phyloP scores from a whole-genome alignment of 345 rosid genomes.

The Melaleuca quinquenervia region DNA sequence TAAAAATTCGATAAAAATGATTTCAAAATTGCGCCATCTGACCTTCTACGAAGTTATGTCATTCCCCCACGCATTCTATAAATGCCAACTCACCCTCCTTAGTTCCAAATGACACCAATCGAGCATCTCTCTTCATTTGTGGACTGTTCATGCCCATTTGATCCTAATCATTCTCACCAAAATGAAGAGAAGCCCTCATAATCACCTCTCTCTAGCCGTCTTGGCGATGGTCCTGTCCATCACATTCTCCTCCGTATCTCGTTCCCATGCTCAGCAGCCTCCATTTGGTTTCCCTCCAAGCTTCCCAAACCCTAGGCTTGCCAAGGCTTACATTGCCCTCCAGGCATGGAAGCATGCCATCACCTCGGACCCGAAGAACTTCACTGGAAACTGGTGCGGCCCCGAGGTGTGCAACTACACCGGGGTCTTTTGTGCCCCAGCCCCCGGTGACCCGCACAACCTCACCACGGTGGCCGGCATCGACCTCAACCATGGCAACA shows the following conservation, averaged over 20 bases:
- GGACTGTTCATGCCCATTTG: background rate
- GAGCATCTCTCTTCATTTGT: background rate
- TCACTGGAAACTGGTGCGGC: constrained; percentile 68
- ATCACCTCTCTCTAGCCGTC: constrained; percentile 1
- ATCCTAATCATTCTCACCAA: background rate
- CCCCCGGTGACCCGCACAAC: constrained; percentile 37
- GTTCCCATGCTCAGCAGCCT: background rate
- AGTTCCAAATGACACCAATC: background rate
- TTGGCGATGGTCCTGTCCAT: constrained; percentile 1
- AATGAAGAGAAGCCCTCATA: constrained; percentile 8
- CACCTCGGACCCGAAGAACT: constrained; percentile 52
- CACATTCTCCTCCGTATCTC: background rate
- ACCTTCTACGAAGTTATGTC: background rate
- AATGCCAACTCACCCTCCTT: background rate
- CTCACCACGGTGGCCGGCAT: constrained; percentile 65
- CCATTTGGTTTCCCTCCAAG: constrained; percentile 1
- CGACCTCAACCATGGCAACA: constrained; percentile 66
- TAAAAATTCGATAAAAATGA: background rate
- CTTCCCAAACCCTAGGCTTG: constrained; percentile 52
- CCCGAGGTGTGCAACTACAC: constrained; percentile 81
- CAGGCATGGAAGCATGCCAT: constrained; percentile 69
- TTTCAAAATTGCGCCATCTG: constrained; percentile 1
- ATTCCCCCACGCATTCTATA: background rate
- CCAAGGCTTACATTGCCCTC: constrained; percentile 54
- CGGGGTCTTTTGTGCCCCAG: constrained; percentile 72